Evolutionary conservation across 352 stramenopile species (phyloP).

Genomic region (Plasmopara muralis): DNA sequence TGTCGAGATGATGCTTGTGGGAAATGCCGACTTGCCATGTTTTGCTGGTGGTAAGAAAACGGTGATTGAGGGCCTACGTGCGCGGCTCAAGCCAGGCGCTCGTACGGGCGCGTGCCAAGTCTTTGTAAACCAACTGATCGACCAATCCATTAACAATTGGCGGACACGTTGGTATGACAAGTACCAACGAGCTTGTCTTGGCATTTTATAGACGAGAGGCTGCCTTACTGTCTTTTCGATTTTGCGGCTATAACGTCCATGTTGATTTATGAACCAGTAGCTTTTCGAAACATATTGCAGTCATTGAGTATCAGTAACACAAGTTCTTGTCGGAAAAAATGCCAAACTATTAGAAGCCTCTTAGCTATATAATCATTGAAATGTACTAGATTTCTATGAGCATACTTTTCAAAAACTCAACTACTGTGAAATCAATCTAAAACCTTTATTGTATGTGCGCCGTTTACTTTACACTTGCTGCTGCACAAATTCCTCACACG

Average conservation of each 20-base stretch:
- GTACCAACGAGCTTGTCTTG: conserved; percentile 84
- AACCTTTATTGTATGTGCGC: too few species aligned
- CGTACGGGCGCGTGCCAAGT: conserved; percentile 77
- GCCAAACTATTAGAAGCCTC: too few species aligned
- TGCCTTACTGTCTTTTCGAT: conserved; percentile 18
- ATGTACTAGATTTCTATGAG: too few species aligned
- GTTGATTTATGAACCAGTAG: conserved; percentile 23
- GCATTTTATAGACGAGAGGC: conserved; percentile 53
- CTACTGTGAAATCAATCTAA: too few species aligned
- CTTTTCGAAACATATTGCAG: conserved; percentile 2
- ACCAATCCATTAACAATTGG: conserved; percentile 87
- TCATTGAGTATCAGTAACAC: not conserved
- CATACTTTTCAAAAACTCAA: too few species aligned
- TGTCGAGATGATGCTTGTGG: conserved; percentile 94
- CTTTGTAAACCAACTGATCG: conserved; percentile 83
- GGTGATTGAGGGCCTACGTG: conserved; percentile 69
- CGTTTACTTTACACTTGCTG: conserved; percentile 1
- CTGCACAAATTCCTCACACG: not conserved
- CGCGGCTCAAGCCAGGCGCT: conserved; percentile 69
- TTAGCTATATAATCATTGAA: too few species aligned
- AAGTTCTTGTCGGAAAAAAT: not conserved
- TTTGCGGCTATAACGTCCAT: conserved; percentile 13
- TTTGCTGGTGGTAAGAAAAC: conserved; percentile 78
- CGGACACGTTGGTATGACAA: conserved; percentile 88
- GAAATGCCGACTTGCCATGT: conserved; percentile 79